Evolutionary conservation across 805 yeast species (phyloP).

Genomic region (Nakazawaea ambrosiae): DNA sequence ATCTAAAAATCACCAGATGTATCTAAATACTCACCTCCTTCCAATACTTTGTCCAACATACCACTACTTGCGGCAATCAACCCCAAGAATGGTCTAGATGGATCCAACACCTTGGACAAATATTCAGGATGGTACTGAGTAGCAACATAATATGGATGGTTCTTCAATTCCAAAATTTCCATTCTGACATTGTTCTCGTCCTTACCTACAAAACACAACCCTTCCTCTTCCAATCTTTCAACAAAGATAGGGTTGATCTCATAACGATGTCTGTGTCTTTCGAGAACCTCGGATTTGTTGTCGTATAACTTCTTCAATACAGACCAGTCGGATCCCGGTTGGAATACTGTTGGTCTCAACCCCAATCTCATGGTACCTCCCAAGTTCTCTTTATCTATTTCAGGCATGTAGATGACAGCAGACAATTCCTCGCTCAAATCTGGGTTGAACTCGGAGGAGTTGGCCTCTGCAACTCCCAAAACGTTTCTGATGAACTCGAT

Average conservation of each 20-base stretch:
- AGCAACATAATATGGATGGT: conserved; percentile 88
- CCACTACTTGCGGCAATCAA: conserved; percentile 93
- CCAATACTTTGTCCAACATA: conserved; percentile 59
- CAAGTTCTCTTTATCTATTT: conserved; percentile 87
- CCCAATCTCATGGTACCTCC: conserved; percentile 99
- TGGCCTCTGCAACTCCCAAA: conserved; percentile 59
- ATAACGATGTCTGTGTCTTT: conserved; percentile 98
- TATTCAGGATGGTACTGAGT: conserved; percentile 99
- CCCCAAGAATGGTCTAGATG: conserved; percentile 95
- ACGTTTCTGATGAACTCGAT: conserved; percentile 86
- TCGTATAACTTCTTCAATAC: conserved; percentile 76
- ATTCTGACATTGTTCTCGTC: conserved; percentile 88
- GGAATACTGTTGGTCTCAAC: conserved; percentile 82
- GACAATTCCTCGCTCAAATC: conserved; percentile 56
- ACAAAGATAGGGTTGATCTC: conserved; percentile 89
- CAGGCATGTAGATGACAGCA: conserved; percentile 96
- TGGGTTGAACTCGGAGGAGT: conserved; percentile 77
- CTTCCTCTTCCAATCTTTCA: conserved; percentile 61
- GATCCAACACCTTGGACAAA: conserved; percentile 91
- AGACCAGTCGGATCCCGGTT: conserved; percentile 56
- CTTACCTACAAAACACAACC: conserved; percentile 86
- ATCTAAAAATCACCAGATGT: conserved; percentile 25
- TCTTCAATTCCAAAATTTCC: conserved; percentile 84
- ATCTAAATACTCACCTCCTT: conserved; percentile 26
- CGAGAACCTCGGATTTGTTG: conserved; percentile 57